Conservation (phyloP, 305 asterid species). For the Fraxinus latifolia region DNA sequence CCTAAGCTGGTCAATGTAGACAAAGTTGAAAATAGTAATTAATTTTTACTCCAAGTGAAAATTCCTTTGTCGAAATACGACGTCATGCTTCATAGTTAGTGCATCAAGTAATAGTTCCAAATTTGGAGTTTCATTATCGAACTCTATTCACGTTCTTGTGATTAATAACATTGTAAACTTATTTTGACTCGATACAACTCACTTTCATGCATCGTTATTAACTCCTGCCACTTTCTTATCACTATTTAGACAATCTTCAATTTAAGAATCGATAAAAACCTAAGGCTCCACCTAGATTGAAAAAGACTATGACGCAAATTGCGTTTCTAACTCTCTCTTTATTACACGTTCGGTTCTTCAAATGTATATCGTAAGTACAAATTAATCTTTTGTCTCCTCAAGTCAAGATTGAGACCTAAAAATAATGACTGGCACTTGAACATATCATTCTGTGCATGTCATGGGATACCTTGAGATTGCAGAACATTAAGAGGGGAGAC, state of each 20-base stretch:
- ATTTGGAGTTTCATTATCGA: neutral
- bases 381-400: neutral
- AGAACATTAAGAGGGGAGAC: neutral
- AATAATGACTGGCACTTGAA: neutral
- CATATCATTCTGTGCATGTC: neutral
- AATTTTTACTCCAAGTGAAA: neutral
- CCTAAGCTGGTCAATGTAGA: neutral
- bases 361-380: neutral
- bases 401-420: neutral
- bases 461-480: neutral
- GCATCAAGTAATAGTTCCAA: neutral
- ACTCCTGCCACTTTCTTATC: neutral
- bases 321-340: neutral
- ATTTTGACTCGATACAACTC: neutral
- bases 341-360: neutral
- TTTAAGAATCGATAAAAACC: neutral
- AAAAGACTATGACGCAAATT: neutral
- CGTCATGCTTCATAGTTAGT: too few species aligned
- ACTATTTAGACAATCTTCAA: neutral
- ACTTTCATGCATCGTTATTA: neutral
- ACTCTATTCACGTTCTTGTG: neutral
- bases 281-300: neutral
- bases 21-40: too few species aligned
- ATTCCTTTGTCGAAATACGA: neutral
- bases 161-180: neutral